phyloP scores from a whole-genome alignment of 306 rosid species.

The Abrus precatorius region DNA sequence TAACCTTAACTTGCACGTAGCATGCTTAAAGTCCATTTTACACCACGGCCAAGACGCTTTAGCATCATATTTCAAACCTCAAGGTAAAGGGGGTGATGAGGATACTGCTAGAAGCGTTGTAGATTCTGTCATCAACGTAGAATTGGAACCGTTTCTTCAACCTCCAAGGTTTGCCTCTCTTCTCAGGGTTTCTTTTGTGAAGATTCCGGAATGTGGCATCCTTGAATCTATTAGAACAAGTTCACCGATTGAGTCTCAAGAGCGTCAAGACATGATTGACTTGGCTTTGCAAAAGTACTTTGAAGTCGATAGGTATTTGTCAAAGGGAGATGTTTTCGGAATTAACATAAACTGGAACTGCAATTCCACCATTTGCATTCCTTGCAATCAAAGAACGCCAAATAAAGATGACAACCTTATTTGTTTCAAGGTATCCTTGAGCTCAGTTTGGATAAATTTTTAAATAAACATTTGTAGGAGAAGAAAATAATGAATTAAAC shows the following conservation, averaged over 20 bases:
- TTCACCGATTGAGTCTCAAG: slow-evolving; percentile 72
- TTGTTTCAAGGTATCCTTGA: slow-evolving; percentile 79
- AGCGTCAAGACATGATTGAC: slow-evolving; percentile 86
- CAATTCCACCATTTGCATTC: slow-evolving; percentile 73
- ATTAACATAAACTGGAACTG: slow-evolving; percentile 76
- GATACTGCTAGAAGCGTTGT: slow-evolving; percentile 41
- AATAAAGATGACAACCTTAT: slow-evolving; percentile 57
- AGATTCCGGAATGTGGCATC: slow-evolving; percentile 78
- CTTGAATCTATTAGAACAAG: slow-evolving; percentile 75
- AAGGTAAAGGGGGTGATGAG: slow-evolving; percentile 46
- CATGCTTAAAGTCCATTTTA: slow-evolving; percentile 78
- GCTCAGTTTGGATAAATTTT: too few species aligned
- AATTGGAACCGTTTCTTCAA: slow-evolving; percentile 59
- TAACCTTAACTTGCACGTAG: slow-evolving; percentile 80
- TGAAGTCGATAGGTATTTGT: slow-evolving; percentile 82
- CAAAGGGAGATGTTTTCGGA: slow-evolving; percentile 80
- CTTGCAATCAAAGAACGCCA: slow-evolving; percentile 65
- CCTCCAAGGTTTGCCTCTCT: slow-evolving; percentile 82
- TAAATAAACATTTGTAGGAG: too few species aligned
- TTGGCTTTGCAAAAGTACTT: slow-evolving; percentile 76
- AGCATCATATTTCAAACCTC: slow-evolving; percentile 70
- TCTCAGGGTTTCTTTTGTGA: slow-evolving; percentile 84
- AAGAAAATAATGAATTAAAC: too few species aligned
- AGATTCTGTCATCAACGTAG: slow-evolving; percentile 57
- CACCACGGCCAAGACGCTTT: slow-evolving; percentile 65